phyloP scores from a whole-genome alignment of 257 asterid genomes.

The Solanum etuberosum region DNA sequence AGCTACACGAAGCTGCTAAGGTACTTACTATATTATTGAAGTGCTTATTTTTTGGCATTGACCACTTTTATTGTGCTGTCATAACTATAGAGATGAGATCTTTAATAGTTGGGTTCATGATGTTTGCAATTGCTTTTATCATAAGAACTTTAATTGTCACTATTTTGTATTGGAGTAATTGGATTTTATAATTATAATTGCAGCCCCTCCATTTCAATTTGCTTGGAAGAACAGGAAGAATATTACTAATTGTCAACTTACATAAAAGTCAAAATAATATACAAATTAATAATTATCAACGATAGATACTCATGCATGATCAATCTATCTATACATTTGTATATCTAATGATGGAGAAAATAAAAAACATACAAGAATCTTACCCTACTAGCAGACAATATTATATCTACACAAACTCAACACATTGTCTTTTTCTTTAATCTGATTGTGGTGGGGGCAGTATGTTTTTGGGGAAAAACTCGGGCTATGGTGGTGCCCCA shows the following conservation, averaged over 20 bases:
- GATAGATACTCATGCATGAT: no score
- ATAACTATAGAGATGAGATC: background rate
- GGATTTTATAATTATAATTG: no score
- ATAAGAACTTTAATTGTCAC: no score
- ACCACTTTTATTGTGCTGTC: background rate
- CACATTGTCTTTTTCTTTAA: no score
- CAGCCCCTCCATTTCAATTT: no score
- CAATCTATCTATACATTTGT: no score
- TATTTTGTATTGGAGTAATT: no score
- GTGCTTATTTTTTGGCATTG: background rate
- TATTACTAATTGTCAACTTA: background rate
- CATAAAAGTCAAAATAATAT: background rate
- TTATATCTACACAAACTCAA: no score
- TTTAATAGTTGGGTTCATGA: background rate
- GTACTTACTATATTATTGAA: background rate
- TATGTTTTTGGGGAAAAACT: constrained; percentile 32
- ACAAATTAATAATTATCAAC: background rate
- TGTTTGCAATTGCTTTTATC: no score
- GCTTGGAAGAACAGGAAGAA: background rate
- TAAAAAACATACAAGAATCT: no score
- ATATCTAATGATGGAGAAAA: no score
- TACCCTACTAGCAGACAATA: no score
- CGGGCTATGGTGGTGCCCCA: constrained; percentile 36
- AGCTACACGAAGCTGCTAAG: constrained; percentile 43
- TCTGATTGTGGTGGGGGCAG: constrained; percentile 14